Conservation (phyloP, 371 early-diverging fungal species). For the Umbelopsis sp. region DNA sequence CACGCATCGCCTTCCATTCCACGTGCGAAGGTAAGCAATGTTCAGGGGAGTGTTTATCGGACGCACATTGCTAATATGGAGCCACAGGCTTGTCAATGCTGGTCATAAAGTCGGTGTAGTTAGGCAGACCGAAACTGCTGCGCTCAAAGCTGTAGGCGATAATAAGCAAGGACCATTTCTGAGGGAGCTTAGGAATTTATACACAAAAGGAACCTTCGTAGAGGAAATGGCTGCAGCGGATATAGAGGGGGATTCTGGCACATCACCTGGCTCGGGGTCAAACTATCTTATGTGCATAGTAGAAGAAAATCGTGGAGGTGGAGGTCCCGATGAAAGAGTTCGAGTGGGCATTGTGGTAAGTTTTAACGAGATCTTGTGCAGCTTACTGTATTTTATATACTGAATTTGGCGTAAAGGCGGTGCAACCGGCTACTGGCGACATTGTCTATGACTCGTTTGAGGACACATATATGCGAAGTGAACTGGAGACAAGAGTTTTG, state of each 20-base stretch:
- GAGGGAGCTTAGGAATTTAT: conserved; percentile 74
- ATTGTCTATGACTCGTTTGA: conserved; percentile 77
- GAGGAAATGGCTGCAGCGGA: conserved; percentile 59
- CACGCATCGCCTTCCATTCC: conserved; percentile 73
- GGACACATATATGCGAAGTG: conserved; percentile 70
- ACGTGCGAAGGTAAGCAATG: conserved; percentile 65
- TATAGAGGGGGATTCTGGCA: conserved; percentile 29
- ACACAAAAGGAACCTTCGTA: conserved; percentile 80
- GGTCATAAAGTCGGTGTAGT: conserved; percentile 89
- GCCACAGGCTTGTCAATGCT: conserved; percentile 69
- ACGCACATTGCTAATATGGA: neutral
- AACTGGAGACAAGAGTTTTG: conserved; percentile 78
- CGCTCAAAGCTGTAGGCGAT: conserved; percentile 77
- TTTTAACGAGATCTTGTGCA: neutral
- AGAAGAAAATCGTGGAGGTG: conserved; percentile 59
- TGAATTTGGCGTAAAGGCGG: conserved; percentile 39
- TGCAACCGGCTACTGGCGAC: conserved; percentile 76
- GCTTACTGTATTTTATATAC: neutral
- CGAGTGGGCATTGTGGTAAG: conserved; percentile 51
- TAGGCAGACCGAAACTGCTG: conserved; percentile 86
- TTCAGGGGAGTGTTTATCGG: neutral
- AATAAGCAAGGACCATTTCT: conserved; percentile 77
- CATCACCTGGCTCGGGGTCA: conserved; percentile 20
- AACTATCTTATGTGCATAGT: conserved; percentile 61
- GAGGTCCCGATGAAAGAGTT: conserved; percentile 52